These are phyloP conservation scores for Chaetomium fimeti DNA, from an alignment of 495 filamentous ascomycete species.

Conservation along the genomic window DNA sequence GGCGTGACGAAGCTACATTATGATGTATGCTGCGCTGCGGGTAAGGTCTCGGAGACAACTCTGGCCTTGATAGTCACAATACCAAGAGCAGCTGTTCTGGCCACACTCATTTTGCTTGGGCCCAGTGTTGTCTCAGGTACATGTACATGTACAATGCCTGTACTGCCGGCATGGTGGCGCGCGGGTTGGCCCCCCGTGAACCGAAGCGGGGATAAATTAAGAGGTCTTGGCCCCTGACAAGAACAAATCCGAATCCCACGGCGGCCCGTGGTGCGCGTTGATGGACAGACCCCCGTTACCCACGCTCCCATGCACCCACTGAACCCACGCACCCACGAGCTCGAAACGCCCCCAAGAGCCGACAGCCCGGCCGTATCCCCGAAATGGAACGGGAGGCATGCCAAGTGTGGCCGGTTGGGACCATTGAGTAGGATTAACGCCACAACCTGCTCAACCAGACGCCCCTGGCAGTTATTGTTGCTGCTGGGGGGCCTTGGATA, in stretches of 20 bases:
- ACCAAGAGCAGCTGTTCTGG: not conserved
- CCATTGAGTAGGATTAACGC: not conserved
- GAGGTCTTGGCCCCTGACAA: not conserved
- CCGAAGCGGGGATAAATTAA: not conserved
- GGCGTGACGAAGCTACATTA: not conserved
- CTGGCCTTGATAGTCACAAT: not conserved
- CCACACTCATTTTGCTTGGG: not conserved
- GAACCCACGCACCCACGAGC: too few species aligned
- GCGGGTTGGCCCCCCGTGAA: not conserved
- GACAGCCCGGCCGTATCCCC: not conserved
- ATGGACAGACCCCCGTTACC: too few species aligned
- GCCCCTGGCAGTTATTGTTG: not conserved
- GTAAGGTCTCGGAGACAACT: constrained; percentile 1
- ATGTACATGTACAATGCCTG: not conserved
- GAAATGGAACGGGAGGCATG: not conserved
- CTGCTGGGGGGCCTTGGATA: not conserved
- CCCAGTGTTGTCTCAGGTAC: not conserved
- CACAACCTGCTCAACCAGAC: constrained; percentile 2
- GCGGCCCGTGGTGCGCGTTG: not conserved
- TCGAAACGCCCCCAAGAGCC: not conserved
- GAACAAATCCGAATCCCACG: not conserved
- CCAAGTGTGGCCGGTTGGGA: not conserved
- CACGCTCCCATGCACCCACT: too few species aligned
- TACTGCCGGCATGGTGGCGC: not conserved
- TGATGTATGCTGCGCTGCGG: not conserved